These are phyloP conservation scores for Alternaria sp. DNA, from an alignment of 2,329 filamentous ascomycete species.

Conservation along the genomic window DNA sequence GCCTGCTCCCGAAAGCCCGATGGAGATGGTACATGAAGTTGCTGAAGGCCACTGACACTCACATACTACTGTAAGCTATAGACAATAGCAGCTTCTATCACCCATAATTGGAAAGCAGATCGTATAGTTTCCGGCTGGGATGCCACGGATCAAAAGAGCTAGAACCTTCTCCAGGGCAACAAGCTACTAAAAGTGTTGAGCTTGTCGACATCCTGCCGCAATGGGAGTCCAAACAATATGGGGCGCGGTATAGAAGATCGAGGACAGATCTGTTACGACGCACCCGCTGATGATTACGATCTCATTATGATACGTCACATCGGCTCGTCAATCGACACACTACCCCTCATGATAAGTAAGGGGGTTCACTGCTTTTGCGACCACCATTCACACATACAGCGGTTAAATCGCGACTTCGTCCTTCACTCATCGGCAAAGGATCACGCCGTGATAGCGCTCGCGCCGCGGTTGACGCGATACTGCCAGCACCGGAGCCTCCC, in stretches of 20 bases:
- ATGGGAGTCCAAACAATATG: fast-evolving
- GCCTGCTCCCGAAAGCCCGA: neutral
- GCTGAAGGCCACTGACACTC: fast-evolving
- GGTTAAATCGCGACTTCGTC: neutral
- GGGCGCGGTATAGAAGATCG: neutral
- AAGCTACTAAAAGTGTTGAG: neutral
- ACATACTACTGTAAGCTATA: neutral
- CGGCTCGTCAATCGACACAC: neutral
- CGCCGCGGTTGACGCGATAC: neutral
- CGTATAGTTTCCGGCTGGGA: neutral
- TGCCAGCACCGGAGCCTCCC: neutral
- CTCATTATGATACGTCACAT: neutral
- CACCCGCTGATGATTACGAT: neutral
- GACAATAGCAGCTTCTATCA: neutral
- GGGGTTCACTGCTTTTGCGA: neutral
- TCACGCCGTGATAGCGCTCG: neutral
- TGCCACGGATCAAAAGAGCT: neutral
- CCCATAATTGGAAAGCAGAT: fast-evolving
- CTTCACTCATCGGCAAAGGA: neutral
- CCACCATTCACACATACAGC: neutral
- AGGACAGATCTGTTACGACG: fast-evolving
- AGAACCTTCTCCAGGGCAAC: neutral
- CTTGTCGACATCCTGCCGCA: neutral
- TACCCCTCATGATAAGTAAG: neutral
- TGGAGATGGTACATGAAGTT: neutral